phyloP scores from a whole-genome alignment of 2,329 filamentous ascomycete genomes.

The Beauveria caledonica region DNA sequence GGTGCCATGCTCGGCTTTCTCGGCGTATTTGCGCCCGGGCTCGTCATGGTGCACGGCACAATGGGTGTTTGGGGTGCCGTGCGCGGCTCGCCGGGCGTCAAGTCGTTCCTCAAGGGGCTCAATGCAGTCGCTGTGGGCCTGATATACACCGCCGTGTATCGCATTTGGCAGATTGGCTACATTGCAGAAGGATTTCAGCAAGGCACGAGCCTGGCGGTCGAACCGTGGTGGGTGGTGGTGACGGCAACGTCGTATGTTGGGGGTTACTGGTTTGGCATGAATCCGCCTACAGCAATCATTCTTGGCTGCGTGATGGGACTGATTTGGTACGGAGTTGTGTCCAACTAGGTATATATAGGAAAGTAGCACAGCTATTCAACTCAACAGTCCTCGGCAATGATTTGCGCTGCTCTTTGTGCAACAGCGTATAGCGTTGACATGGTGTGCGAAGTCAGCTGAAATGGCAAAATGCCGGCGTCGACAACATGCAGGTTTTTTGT shows the following conservation, averaged over 20 bases:
- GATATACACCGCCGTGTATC: constrained; percentile 56
- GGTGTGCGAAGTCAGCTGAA: constrained; percentile 16
- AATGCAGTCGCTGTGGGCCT: constrained; percentile 54
- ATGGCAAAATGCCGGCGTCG: constrained; percentile 17
- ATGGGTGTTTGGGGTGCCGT: constrained; percentile 49
- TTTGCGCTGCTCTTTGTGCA: constrained; percentile 16
- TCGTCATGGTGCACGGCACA: constrained; percentile 40
- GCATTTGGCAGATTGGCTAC: constrained; percentile 54
- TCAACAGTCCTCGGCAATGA: constrained; percentile 15
- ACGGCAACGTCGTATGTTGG: constrained; percentile 34
- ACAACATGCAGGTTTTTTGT: constrained; percentile 17
- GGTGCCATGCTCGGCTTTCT: constrained; percentile 45
- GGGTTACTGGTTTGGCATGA: constrained; percentile 24
- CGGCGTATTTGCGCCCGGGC: constrained; percentile 44
- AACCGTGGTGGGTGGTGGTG: constrained; percentile 58
- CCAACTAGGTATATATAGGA: neutral
- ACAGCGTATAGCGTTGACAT: constrained; percentile 20
- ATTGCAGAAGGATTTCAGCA: constrained; percentile 38
- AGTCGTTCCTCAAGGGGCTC: constrained; percentile 42
- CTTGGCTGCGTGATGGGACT: constrained; percentile 27
- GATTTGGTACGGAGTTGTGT: constrained; percentile 23
- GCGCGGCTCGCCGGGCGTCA: constrained; percentile 37
- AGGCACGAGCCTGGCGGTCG: constrained; percentile 45
- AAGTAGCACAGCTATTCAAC: neutral
- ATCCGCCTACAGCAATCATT: constrained; percentile 25